A percentile compares a stretch with the other conserved stretches of the same genome.
phyloP scores from a whole-genome alignment of 495 filamentous ascomycete species.

The Aspergillus asperescens region DNA sequence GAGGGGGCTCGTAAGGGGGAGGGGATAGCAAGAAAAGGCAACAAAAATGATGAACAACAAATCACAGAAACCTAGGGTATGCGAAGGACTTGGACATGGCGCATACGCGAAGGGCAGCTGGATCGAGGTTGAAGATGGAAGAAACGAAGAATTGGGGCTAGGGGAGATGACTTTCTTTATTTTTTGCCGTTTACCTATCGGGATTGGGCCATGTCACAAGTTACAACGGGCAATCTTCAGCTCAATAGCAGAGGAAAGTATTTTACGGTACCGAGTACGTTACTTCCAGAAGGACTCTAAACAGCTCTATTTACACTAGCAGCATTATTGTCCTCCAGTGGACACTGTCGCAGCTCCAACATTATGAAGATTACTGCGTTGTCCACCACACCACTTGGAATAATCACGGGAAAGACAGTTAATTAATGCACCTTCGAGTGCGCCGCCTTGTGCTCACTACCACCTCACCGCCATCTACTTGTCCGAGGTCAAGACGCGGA shows the following conservation, averaged over 20 bases:
- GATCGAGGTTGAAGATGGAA: constrained; percentile 23
- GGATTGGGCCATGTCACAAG: constrained; percentile 19
- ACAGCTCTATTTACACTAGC: neutral
- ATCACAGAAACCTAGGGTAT: constrained; percentile 28
- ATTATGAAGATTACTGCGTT: neutral
- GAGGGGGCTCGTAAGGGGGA: constrained; percentile 19
- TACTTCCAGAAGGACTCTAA: neutral
- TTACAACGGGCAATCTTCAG: constrained; percentile 3
- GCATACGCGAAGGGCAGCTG: constrained; percentile 25
- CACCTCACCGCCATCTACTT: constrained; percentile 17
- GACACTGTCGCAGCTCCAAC: neutral
- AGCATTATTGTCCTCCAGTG: neutral
- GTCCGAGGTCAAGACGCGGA: neutral
- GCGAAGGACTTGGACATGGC: constrained; percentile 28
- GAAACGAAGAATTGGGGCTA: constrained; percentile 16
- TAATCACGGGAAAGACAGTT: neutral
- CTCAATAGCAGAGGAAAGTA: neutral
- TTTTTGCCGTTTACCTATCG: constrained; percentile 12
- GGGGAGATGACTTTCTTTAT: constrained; percentile 13
- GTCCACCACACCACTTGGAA: neutral
- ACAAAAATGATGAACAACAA: constrained; percentile 16
- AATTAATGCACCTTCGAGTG: constrained; percentile 4
- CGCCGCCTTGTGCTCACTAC: neutral
- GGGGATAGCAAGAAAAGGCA: constrained; percentile 4
- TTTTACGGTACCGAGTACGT: neutral